Conservation (phyloP, 352 stramenopile species). For the Pythium brachiatum region DNA sequence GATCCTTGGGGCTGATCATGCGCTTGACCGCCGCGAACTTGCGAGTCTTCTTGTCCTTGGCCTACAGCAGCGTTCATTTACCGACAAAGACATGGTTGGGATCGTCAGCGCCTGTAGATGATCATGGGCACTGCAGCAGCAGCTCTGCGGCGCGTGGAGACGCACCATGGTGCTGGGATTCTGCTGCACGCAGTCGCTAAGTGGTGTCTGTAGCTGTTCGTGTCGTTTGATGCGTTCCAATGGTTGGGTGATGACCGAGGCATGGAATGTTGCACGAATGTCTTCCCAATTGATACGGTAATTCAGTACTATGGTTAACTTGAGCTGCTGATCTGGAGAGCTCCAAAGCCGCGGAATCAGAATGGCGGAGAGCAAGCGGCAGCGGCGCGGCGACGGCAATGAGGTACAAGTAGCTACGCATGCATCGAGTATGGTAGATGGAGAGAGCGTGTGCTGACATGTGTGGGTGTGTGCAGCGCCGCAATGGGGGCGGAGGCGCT, state of each 20-base stretch:
- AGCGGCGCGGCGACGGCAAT: slow-evolving; percentile 12
- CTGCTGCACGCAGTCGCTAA: neutral
- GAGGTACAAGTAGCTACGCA: neutral
- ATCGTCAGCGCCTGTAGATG: neutral
- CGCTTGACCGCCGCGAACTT: slow-evolving; percentile 98
- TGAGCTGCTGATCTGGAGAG: slow-evolving; percentile 1
- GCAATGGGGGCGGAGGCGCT: neutral
- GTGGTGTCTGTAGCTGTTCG: slow-evolving; percentile 1
- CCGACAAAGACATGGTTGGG: neutral
- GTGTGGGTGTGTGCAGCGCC: slow-evolving; percentile 9
- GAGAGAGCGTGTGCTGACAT: neutral
- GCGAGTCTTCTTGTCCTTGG: slow-evolving; percentile 98
- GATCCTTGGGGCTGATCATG: slow-evolving; percentile 98
- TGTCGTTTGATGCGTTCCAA: slow-evolving; percentile 22
- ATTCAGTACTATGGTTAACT: slow-evolving; percentile 24
- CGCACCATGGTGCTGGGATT: slow-evolving; percentile 18
- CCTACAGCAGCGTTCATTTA: slow-evolving; percentile 35
- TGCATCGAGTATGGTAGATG: neutral
- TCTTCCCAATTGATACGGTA: neutral
- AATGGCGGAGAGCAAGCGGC: slow-evolving; percentile 27
- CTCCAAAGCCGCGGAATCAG: neutral
- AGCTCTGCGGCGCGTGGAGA: neutral
- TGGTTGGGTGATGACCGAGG: slow-evolving; percentile 20
- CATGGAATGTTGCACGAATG: slow-evolving; percentile 21
- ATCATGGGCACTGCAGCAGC: neutral